Conservation (phyloP, 139 green algal species). For the Ulvella scutata region DNA sequence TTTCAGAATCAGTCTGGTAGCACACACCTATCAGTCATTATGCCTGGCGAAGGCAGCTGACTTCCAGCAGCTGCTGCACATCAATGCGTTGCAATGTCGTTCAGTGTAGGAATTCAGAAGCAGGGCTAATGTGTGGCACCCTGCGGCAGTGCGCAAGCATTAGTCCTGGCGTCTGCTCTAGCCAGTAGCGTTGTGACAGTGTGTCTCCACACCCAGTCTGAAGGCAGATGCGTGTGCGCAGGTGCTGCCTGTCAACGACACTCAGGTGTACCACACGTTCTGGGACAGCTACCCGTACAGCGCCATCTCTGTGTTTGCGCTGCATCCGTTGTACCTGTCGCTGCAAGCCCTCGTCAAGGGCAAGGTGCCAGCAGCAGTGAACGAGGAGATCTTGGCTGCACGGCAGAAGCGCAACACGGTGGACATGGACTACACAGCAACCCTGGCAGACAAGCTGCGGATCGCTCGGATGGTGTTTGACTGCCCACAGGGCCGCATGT, state of each 20-base stretch:
- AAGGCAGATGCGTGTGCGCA: constrained; percentile 41
- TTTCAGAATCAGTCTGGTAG: too few relatives aligned
- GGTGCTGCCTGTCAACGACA: constrained; percentile 94
- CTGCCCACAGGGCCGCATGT: background rate
- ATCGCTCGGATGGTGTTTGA: constrained; percentile 36
- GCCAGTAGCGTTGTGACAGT: background rate
- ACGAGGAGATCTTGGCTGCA: background rate
- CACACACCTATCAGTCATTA: too few relatives aligned
- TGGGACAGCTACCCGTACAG: constrained; percentile 94
- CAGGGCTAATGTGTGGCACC: too few relatives aligned
- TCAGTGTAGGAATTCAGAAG: too few relatives aligned
- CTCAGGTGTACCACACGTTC: constrained; percentile 73
- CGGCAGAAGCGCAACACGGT: constrained; percentile 16
- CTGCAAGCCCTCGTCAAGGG: constrained; percentile 22
- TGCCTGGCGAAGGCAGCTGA: too few relatives aligned
- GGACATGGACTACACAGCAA: constrained; percentile 73
- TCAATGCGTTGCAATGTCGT: too few relatives aligned
- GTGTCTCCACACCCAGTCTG: background rate
- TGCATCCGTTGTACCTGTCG: constrained; percentile 82
- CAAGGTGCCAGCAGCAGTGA: constrained; percentile 8
- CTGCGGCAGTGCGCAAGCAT: too few relatives aligned
- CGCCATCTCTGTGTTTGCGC: constrained; percentile 72
- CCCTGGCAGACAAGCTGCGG: constrained; percentile 50
- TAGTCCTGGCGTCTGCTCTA: too few relatives aligned
- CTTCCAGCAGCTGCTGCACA: too few relatives aligned